A percentile compares a stretch with the other conserved stretches of the same genome.
These are phyloP conservation scores for Erysimum cheiranthoides DNA, from an alignment of 345 rosid species.

Conservation along the genomic window DNA sequence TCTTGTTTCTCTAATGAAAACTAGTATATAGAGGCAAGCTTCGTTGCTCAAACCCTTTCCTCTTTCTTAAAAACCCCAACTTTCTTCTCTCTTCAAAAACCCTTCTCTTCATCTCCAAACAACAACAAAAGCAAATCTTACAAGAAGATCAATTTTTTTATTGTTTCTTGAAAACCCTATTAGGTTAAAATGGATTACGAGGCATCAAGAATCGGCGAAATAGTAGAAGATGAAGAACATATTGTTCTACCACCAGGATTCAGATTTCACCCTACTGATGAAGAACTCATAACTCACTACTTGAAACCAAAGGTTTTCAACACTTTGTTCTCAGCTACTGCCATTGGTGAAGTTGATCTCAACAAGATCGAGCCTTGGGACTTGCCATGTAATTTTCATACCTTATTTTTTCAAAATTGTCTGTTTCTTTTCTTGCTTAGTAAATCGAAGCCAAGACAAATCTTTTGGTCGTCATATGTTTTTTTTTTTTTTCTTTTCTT, in stretches of 20 bases:
- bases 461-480: too few relatives aligned
- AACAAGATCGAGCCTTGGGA: constrained; percentile 99
- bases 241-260: constrained; percentile 90
- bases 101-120: constrained; percentile 17
- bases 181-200: constrained; percentile 31
- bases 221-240: constrained; percentile 52
- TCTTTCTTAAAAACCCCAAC: constrained; percentile 30
- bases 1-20: constrained; percentile 1
- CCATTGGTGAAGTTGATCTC: constrained; percentile 86
- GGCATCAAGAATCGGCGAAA: constrained; percentile 32
- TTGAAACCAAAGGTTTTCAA: constrained; percentile 69
- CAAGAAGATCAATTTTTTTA: neutral
- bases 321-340: constrained; percentile 61
- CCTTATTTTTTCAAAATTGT: neutral
- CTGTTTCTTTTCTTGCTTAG: too few relatives aligned
- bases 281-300: constrained; percentile 81
- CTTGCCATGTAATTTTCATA: constrained; percentile 64
- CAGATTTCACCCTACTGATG: constrained; percentile 94
- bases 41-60: constrained; percentile 31
- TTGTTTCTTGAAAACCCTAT: constrained; percentile 8
- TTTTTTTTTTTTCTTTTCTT: neutral
- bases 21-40: constrained; percentile 34
- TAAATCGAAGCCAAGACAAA: too few relatives aligned
- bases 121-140: constrained; percentile 4
- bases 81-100: constrained; percentile 23